These are phyloP conservation scores for Aspergillus indologenus DNA, from an alignment of 495 filamentous ascomycete species.

Conservation along the genomic window DNA sequence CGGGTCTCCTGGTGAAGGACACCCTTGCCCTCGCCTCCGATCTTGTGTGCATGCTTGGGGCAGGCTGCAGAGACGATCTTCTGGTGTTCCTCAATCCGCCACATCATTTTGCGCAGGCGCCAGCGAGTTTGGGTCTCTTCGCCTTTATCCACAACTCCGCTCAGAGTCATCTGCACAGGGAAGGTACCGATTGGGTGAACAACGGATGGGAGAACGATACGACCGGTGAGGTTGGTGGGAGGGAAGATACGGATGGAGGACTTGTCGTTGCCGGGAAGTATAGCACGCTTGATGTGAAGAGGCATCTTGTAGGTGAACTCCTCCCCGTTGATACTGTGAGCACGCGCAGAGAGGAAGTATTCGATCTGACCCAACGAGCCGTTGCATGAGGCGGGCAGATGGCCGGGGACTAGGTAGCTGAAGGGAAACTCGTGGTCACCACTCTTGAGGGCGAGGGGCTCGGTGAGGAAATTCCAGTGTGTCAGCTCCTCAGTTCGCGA, in stretches of 20 bases:
- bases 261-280: constrained; percentile 70
- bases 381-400: constrained; percentile 78
- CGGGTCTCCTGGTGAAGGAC: constrained; percentile 72
- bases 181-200: constrained; percentile 87
- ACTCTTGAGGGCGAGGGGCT: constrained; percentile 57
- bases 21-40: constrained; percentile 71
- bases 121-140: constrained; percentile 66
- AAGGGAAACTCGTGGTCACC: constrained; percentile 85
- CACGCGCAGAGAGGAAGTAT: constrained; percentile 78
- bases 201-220: constrained; percentile 72
- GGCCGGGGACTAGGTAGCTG: constrained; percentile 80
- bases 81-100: constrained; percentile 86
- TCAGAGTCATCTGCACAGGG: constrained; percentile 71
- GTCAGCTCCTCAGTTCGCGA: constrained; percentile 67
- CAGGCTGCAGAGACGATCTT: constrained; percentile 81
- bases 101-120: constrained; percentile 85
- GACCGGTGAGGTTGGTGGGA: constrained; percentile 85
- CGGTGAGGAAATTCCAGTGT: constrained; percentile 73
- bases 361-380: constrained; percentile 68
- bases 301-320: constrained; percentile 61
- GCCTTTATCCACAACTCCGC: constrained; percentile 69
- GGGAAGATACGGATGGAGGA: constrained; percentile 88
- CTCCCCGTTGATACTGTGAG: constrained; percentile 55
- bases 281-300: constrained; percentile 71
- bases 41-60: constrained; percentile 67